Base-by-base conservation (phyloP, 2,329 filamentous ascomycete genomes). In the Colletotrichum limetticola region DNA sequence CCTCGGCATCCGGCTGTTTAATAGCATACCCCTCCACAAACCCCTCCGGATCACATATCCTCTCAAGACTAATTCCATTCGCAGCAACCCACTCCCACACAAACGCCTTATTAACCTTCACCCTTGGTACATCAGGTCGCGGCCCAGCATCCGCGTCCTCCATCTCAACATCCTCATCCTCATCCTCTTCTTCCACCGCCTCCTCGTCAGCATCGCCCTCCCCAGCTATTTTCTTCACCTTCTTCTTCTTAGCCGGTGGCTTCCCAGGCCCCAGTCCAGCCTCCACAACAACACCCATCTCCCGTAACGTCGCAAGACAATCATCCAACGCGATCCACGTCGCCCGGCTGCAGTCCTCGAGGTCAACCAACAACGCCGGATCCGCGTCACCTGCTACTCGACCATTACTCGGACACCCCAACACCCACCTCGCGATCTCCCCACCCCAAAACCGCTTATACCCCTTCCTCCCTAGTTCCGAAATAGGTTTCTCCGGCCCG, bases 401-500 rank as follows among this genome's bases (percentile, higher is more conserved):
- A 1, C 28, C 66, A 16, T 66, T 70, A 5, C 75, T 61, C 24
- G 60, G 46, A 56, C 71, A 73, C 28, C 78, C 78, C 9, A 92
- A 80, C 8, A 92, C 76, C 88, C 89, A 94, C n/a, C 94, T 88
- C 6, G 92, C 92, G 74, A 98, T 91, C 76, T 97, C 94, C 56
- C 93, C 92, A 1, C 92, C 91, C 96, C 96, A 98, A 83, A 94
- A 98, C 6, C 93, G 88, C 77, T 89, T 88, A 83, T 98, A 98
- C 4, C 95, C 95, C 78, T 91, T 93, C 76, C 91, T 90, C 1
- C 96, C 96, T 60, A 97, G 88, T 74, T 96, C 93, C 24, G 94
- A 97, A 57, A 98, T 92, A 11, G 96, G 97, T 81, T 97, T 97
- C 85, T 99, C 97, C 0, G 97, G 97, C 0, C 97, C 96, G 46